Base-by-base conservation (phyloP, 768 basidiomycete species). In the Lactifluus subvellereus region DNA sequence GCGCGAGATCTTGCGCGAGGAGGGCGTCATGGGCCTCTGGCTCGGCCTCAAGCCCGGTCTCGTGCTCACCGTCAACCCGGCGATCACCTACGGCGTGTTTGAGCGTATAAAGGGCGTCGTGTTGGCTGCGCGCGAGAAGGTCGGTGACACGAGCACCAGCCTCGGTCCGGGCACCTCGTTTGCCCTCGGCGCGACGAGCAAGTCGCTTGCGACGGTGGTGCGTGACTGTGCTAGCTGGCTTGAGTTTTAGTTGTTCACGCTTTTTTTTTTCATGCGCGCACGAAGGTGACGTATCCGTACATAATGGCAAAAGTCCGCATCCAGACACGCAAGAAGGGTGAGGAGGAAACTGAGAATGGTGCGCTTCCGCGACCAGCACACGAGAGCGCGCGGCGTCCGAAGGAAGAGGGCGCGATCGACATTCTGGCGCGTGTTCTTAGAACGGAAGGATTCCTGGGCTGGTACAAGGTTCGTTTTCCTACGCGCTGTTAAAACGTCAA, bases 261-360 rank as follows among this genome's bases (percentile, higher is more conserved):
- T 2, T 3, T 20, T 32, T 38, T 54, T 48, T 43, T 53, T 58
- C 8, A 30, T 27, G 27, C 6, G 42, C 33, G 22, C 20, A 18
- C 53, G 22, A 68, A 94, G 94, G 91, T 94, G 33, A 96, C 93
- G 2, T 96, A 95, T 71, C 94, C 93, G 0, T 94, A 95, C 71
- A 94, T 94, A 68, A 93, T 94, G 90, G 91, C 91, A 52, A 98
- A 98, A 79, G 93, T 98, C 37, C 84, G 95, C 57, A 89, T 98
- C 33, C 96, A 98, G 74, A 92, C 95, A 7, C 85, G 89, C 33
- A 81, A 82, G 52, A 79, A 84, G 18, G 84, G 85, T 60, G 72
- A 66, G 8, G 82, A 83, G n/a, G 82, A 74, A 4, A 71, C 71
- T 5, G 77, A 75, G 55, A 73, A 79, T 54, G 66, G 72, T 42